Conservation (phyloP, 139 green algal genomes). For the Tetradesmus lagerheimii region DNA sequence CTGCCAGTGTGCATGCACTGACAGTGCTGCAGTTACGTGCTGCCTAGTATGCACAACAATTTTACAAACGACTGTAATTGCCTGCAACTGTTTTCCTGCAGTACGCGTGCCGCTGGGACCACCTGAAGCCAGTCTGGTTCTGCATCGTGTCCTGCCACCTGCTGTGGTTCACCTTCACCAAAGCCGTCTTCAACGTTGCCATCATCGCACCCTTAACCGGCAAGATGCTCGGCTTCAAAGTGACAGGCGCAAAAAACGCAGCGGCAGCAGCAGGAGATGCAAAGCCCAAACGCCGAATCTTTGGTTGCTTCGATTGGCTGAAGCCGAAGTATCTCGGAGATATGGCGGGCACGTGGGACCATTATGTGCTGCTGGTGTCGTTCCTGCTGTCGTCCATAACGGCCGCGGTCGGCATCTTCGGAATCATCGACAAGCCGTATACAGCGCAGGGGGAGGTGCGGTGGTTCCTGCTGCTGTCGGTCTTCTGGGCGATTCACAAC, state of each 20-base stretch:
- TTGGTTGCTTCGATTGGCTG: not conserved
- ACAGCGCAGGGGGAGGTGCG: constrained; percentile 45
- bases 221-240: constrained; percentile 39
- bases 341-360: constrained; percentile 43
- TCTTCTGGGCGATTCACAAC: constrained; percentile 52
- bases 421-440: constrained; percentile 47
- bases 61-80: too few relatives aligned
- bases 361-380: constrained; percentile 16
- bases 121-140: constrained; percentile 53
- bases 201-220: not conserved
- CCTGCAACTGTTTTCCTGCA: not conserved
- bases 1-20: too few relatives aligned
- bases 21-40: too few relatives aligned
- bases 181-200: constrained; percentile 42
- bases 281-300: not conserved
- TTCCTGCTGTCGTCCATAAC: constrained; percentile 37
- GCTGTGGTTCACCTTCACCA: constrained; percentile 55
- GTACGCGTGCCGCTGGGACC: constrained; percentile 20
- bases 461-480: constrained; percentile 44
- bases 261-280: not conserved
- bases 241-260: constrained; percentile 35
- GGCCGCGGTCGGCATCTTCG: constrained; percentile 21
- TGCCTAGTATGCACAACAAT: too few relatives aligned
- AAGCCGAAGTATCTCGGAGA: constrained; percentile 36
- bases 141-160: constrained; percentile 47